These are phyloP conservation scores for Penicillium bovifimosum DNA, from an alignment of 495 filamentous ascomycete genomes.

Conservation along the genomic window DNA sequence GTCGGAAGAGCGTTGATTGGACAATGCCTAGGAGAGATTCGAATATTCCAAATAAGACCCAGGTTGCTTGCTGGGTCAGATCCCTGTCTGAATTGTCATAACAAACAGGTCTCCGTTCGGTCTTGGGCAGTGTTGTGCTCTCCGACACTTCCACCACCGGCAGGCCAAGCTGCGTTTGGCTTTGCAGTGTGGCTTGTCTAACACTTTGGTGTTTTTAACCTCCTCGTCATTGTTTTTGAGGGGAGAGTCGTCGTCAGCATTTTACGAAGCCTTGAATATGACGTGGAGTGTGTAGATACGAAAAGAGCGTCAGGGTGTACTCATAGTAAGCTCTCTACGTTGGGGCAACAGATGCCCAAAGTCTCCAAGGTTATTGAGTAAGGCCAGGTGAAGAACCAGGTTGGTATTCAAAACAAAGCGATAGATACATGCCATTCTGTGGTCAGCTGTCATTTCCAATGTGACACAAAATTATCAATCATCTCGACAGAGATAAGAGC, in stretches of 20 bases:
- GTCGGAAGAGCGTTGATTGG: conserved; percentile 19
- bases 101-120: not conserved
- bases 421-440: not conserved
- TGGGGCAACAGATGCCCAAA: not conserved
- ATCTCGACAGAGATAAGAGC: not conserved
- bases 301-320: not conserved
- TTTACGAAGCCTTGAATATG: not conserved
- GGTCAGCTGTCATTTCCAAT: not conserved
- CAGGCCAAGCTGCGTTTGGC: not conserved
- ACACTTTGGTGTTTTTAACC: not conserved
- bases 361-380: too few relatives aligned
- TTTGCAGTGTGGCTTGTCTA: not conserved
- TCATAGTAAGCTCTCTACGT: not conserved
- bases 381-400: not conserved
- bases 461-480: not conserved
- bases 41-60: conserved; percentile 1
- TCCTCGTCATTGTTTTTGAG: not conserved
- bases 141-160: conserved; percentile 9
- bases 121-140: conserved; percentile 10
- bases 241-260: conserved; percentile 4
- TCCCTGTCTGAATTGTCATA: conserved; percentile 5
- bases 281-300: not conserved
- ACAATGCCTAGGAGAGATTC: not conserved
- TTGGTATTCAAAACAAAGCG: not conserved
- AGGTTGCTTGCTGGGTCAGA: conserved; percentile 1